These are phyloP conservation scores for Fusarium penzigii DNA, from an alignment of 2,329 filamentous ascomycete species.

Conservation along the genomic window DNA sequence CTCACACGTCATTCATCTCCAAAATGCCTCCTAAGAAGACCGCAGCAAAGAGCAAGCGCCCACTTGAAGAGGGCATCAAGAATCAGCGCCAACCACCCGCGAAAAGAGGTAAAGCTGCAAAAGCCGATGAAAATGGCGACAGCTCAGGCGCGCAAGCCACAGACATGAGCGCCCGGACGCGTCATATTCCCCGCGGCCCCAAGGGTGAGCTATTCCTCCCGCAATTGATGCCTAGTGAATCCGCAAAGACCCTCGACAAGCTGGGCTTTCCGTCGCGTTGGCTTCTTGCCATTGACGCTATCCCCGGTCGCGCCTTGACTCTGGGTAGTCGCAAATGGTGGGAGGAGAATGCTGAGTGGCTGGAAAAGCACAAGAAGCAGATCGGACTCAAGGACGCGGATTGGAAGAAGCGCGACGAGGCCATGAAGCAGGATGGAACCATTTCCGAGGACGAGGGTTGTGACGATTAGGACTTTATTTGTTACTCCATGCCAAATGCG, in stretches of 20 bases:
- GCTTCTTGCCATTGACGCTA: conserved; percentile 17
- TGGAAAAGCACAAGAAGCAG: conserved; percentile 18
- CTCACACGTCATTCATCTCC: no score
- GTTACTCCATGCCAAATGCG: not conserved
- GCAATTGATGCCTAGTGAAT: conserved; percentile 15
- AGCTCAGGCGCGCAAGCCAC: not conserved
- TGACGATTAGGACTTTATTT: conserved; percentile 25
- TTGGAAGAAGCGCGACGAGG: conserved; percentile 24
- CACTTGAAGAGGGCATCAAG: not conserved
- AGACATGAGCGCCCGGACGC: conserved; percentile 1
- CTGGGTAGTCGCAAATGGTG: conserved; percentile 20
- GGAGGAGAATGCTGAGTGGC: conserved; percentile 19
- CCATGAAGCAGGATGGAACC: conserved; percentile 9
- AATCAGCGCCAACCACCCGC: not conserved
- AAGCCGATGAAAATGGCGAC: not conserved
- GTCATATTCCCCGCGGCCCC: conserved; percentile 9
- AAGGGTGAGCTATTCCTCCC: conserved; percentile 20
- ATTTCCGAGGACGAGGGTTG: conserved; percentile 16
- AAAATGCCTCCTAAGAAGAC: conserved; percentile 10
- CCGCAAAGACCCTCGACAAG: conserved; percentile 4
- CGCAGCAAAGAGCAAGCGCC: conserved; percentile 1
- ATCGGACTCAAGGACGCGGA: conserved; percentile 14
- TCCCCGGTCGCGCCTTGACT: conserved; percentile 15
- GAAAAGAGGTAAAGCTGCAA: conserved; percentile 6
- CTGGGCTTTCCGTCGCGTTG: conserved; percentile 15